These are phyloP conservation scores for Calendula officinalis DNA, from an alignment of 129 eudicot species.

Conservation along the genomic window DNA sequence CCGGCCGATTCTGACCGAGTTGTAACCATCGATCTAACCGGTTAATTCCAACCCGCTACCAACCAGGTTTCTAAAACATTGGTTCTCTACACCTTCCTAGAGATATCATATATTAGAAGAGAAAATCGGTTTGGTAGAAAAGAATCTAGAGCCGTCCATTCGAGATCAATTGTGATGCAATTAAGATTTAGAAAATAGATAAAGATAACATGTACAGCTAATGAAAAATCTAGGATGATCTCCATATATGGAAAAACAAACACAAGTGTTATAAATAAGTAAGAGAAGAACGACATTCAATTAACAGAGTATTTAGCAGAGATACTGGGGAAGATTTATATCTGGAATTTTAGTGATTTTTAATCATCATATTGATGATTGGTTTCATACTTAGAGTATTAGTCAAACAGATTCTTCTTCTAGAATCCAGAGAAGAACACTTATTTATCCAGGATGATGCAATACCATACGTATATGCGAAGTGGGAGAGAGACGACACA, in stretches of 20 bases:
- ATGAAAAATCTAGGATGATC: constrained; percentile 69
- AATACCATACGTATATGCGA: constrained; percentile 29
- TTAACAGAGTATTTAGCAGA: constrained; percentile 55
- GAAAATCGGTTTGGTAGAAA: constrained; percentile 18
- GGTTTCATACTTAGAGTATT: neutral
- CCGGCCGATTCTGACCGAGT: too few relatives aligned
- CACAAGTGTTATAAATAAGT: constrained; percentile 8
- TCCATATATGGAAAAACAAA: constrained; percentile 37
- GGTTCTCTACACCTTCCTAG: constrained; percentile 24
- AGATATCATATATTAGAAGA: constrained; percentile 20
- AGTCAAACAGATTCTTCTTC: constrained; percentile 35
- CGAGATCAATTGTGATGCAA: constrained; percentile 52
- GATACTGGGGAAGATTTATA: constrained; percentile 50
- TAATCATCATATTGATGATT: too few relatives aligned
- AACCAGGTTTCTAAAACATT: too few relatives aligned
- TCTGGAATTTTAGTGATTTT: constrained; percentile 42
- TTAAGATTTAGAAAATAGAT: constrained; percentile 39
- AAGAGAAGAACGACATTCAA: constrained; percentile 3
- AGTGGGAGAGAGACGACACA: constrained; percentile 14
- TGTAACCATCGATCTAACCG: too few relatives aligned
- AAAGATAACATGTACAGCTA: constrained; percentile 46
- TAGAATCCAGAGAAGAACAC: constrained; percentile 44
- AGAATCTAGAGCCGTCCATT: constrained; percentile 33
- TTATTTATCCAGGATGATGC: constrained; percentile 29
- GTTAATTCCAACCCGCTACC: too few relatives aligned